phyloP scores from a whole-genome alignment of 345 rosid genomes.

The Dimocarpus longan region DNA sequence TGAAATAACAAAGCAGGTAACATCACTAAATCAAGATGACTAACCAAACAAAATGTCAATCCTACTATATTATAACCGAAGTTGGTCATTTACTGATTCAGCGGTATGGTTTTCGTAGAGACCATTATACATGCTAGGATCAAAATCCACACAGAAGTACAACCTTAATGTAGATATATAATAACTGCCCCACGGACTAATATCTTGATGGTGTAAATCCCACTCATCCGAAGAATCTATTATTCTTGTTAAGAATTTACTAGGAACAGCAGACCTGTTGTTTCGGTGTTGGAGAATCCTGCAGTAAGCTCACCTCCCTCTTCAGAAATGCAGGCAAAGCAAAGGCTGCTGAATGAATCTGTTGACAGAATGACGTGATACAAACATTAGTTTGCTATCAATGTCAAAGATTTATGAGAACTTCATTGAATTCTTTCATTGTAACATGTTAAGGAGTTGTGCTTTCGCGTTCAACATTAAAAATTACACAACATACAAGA shows the following conservation, averaged over 20 bases:
- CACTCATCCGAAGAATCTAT: background rate
- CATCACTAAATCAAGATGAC: background rate
- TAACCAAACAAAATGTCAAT: background rate
- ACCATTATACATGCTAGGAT: slow-evolving; percentile 1
- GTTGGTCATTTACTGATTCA: background rate
- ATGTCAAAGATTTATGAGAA: slow-evolving; percentile 2
- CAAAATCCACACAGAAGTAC: background rate
- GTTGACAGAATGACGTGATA: slow-evolving; percentile 28
- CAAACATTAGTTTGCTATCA: slow-evolving; percentile 5
- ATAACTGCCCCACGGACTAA: background rate
- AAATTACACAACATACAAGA: background rate
- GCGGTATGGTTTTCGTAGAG: background rate
- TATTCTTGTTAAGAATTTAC: background rate
- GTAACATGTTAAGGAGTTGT: background rate
- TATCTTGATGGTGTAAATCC: too few species aligned
- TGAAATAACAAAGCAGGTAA: too few species aligned
- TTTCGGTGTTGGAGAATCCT: slow-evolving; percentile 16
- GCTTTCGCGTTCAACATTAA: background rate
- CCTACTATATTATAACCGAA: background rate
- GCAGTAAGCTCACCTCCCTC: slow-evolving; percentile 70
- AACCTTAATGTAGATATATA: background rate
- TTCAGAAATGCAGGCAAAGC: slow-evolving; percentile 79
- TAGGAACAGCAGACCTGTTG: slow-evolving; percentile 14
- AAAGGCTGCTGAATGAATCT: slow-evolving; percentile 90
- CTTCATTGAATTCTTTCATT: background rate